Evolutionary conservation across 495 filamentous ascomycete genomes (phyloP).

Genomic region (Emericellopsis terricola): DNA sequence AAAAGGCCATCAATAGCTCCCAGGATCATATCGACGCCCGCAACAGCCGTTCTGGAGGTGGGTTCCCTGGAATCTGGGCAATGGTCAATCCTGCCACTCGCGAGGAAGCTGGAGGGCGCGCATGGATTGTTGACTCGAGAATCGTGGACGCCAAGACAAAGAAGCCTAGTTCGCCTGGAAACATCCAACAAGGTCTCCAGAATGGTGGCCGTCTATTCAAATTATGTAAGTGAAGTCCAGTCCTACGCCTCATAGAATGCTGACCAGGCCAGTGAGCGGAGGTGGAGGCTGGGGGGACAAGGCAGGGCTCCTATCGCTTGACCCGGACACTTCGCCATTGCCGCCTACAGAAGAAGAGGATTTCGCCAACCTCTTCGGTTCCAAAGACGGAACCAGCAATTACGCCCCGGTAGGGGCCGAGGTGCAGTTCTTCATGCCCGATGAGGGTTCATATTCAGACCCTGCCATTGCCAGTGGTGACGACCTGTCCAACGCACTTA

Average conservation of each 20-base stretch:
- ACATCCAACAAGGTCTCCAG: slow-evolving; percentile 5
- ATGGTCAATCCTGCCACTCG: slow-evolving; percentile 36
- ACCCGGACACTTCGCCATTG: slow-evolving; percentile 40
- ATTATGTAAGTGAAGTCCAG: slow-evolving; percentile 40
- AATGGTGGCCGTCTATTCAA: slow-evolving; percentile 39
- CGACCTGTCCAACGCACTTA: not conserved
- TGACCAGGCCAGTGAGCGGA: slow-evolving; percentile 43
- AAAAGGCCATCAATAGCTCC: slow-evolving; percentile 37
- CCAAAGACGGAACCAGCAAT: slow-evolving; percentile 9
- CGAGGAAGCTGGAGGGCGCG: too few species aligned
- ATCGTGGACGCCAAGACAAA: too few species aligned
- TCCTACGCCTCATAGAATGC: not conserved
- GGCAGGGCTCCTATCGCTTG: slow-evolving; percentile 64
- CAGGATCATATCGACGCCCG: slow-evolving; percentile 10
- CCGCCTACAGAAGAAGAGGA: slow-evolving; percentile 9
- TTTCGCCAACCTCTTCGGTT: slow-evolving; percentile 12
- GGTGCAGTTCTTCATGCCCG: slow-evolving; percentile 27
- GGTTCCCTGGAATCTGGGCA: slow-evolving; percentile 64
- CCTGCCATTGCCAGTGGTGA: not conserved
- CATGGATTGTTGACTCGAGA: too few species aligned
- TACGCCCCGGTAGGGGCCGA: slow-evolving; percentile 23
- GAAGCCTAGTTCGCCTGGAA: too few species aligned
- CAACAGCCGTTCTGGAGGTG: too few species aligned
- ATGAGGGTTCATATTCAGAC: not conserved
- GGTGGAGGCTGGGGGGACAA: slow-evolving; percentile 87